A percentile compares a stretch with the other conserved stretches of the same genome.
Conservation (phyloP, 2,329 filamentous ascomycete species). For the Grosmannia clavigera region DNA sequence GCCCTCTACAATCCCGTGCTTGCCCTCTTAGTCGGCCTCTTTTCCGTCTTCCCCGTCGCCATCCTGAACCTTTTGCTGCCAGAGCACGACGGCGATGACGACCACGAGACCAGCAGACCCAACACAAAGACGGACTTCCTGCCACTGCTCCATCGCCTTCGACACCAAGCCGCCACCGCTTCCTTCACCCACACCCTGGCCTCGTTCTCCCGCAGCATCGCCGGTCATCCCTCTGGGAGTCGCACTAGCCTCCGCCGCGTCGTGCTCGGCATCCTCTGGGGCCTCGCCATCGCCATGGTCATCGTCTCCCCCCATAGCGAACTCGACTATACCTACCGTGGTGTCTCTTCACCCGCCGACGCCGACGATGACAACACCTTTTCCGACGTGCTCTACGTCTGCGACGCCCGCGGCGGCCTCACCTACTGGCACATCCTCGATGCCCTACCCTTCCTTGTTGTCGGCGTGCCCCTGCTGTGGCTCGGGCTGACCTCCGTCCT, state of each 20-base stretch:
- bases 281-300: constrained; percentile 5
- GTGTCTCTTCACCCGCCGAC: not conserved
- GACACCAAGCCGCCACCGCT: not conserved
- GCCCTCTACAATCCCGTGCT: constrained; percentile 12
- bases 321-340: constrained; percentile 6
- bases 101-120: too few species aligned
- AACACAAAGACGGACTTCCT: not conserved
- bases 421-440: constrained; percentile 9
- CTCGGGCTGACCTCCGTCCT: constrained; percentile 5
- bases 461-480: constrained; percentile 11
- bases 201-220: not conserved
- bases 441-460: constrained; percentile 7
- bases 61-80: constrained; percentile 9
- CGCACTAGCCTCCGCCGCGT: constrained; percentile 9
- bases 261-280: constrained; percentile 10
- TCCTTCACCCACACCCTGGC: too few species aligned
- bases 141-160: not conserved
- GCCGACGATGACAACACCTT: constrained; percentile 1
- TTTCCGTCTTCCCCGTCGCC: constrained; percentile 7
- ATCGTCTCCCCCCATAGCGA: constrained; percentile 11
- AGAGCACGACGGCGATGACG: not conserved
- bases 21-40: constrained; percentile 9
- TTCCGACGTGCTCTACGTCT: constrained; percentile 1
- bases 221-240: not conserved
- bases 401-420: constrained; percentile 10